Percentiles rank a stretch among this genome's conserved stretches.
Conservation (phyloP, 257 asterid genomes). For the Lantana camara region DNA sequence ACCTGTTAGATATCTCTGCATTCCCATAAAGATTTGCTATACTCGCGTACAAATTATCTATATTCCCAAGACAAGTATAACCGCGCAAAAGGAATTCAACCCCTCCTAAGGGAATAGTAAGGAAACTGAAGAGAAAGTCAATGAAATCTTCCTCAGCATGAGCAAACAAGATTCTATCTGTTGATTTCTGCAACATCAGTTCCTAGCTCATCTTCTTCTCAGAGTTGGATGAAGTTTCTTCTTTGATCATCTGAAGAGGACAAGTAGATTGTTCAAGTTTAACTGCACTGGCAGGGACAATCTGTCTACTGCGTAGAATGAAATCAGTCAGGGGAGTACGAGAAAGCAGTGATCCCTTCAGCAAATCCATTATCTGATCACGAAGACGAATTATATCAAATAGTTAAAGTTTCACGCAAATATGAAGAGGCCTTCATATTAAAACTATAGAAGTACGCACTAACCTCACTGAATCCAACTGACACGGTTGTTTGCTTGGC, state of each 20-base stretch:
- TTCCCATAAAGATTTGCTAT: no score
- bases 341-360: constrained; percentile 20
- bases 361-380: constrained; percentile 29
- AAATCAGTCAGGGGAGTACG: constrained; percentile 27
- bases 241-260: background rate
- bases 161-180: constrained; percentile 25
- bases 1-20: background rate
- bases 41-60: background rate
- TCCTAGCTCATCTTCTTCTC: constrained; percentile 15
- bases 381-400: no score
- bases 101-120: constrained; percentile 20
- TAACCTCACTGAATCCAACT: background rate
- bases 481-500: background rate
- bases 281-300: background rate
- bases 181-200: constrained; percentile 22
- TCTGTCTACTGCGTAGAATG: background rate
- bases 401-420: no score
- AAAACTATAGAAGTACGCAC: no score
- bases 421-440: no score
- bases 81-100: constrained; percentile 9
- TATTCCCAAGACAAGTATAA: background rate
- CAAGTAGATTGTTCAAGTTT: no score
- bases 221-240: background rate
- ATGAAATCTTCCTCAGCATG: constrained; percentile 17
- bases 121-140: constrained; percentile 21